These are phyloP conservation scores for Neonectria magnoliae DNA, from an alignment of 2,329 filamentous ascomycete genomes.

Conservation along the genomic window DNA sequence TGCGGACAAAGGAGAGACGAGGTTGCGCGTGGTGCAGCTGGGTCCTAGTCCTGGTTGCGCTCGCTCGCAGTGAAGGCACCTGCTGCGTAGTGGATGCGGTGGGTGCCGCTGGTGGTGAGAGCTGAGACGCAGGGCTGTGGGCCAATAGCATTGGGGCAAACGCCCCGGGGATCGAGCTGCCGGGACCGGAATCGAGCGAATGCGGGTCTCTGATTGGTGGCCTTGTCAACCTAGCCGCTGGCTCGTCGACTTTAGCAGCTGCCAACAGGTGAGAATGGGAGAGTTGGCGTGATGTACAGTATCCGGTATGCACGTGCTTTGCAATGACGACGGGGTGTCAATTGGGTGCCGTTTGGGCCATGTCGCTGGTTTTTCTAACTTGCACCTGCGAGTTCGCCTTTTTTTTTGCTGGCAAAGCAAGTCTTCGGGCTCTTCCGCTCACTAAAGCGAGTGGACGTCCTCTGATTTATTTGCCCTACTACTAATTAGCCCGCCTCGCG, in stretches of 20 bases:
- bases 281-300: slow-evolving; percentile 5
- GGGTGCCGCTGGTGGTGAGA: slow-evolving; percentile 31
- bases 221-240: slow-evolving; percentile 13
- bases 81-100: slow-evolving; percentile 29
- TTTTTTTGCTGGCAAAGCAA: slow-evolving; percentile 2
- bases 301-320: slow-evolving; percentile 6
- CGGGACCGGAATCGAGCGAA: slow-evolving; percentile 24
- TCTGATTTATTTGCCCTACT: slow-evolving; percentile 9
- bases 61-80: slow-evolving; percentile 21
- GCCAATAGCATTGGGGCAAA: slow-evolving; percentile 31
- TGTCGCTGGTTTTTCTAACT: neutral
- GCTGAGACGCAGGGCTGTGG: slow-evolving; percentile 15
- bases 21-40: slow-evolving; percentile 18
- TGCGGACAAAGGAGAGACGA: slow-evolving; percentile 3
- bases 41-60: slow-evolving; percentile 30
- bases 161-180: slow-evolving; percentile 28
- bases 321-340: slow-evolving; percentile 1
- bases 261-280: neutral
- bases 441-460: slow-evolving; percentile 1
- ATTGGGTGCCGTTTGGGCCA: slow-evolving; percentile 7
- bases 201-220: slow-evolving; percentile 32
- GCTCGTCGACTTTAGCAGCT: neutral
- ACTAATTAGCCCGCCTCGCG: neutral
- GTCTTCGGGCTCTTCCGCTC: neutral
- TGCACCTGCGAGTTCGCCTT: neutral